Evolutionary conservation across 768 basidiomycete species (phyloP), one percentile per base, ranked within the genome.

Genomic region (Tubosaeta sp.): DNA sequence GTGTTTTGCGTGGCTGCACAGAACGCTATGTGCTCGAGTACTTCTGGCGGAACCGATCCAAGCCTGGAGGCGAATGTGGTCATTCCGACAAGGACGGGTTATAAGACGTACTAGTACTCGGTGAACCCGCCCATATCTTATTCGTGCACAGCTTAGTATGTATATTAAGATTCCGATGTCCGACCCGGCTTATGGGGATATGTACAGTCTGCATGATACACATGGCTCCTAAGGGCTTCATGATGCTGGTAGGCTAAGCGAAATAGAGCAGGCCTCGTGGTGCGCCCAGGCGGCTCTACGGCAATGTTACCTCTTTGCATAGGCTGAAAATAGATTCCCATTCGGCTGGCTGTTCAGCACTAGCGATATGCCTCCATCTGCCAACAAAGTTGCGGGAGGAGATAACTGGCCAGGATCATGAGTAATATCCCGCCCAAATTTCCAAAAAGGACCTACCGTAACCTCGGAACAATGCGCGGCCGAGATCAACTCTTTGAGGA

Each of bases 21-120:
- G 62, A 78, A 83, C 1, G 87, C 87, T 58, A 94, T 83, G 45
- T 83, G 82, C 62, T 92, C 86, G 40, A 94, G 75, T 34, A 93
- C 76, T 68, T 93, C 91, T 53, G 79, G 79, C 13, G 90, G 90
- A 39, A 93, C 69, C 6, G 69, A 68, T 48, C 73, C 70, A 49
- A 89, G 66, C 10, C 12, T 42, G 24, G 64, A 68, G 32, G 35
- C 29, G 41, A 46, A 44, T 29, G 38, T 32, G 11, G 54, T 40
- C 56, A 64, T 63, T 4, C 51, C 25, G 52, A 40, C n/a, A 38
- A 25, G 5, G 40, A 39, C 16, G 27, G 21, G 36, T 16, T 32
- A 18, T 31, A 34, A 42, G 40, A 35, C 41, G 40, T 27, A 25
- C 11, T 36, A 2, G n/a, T 34, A 27, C 34, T 18, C n/a, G 35